phyloP scores from a whole-genome alignment of 352 stramenopile genomes.

The Phytophthora cajani region DNA sequence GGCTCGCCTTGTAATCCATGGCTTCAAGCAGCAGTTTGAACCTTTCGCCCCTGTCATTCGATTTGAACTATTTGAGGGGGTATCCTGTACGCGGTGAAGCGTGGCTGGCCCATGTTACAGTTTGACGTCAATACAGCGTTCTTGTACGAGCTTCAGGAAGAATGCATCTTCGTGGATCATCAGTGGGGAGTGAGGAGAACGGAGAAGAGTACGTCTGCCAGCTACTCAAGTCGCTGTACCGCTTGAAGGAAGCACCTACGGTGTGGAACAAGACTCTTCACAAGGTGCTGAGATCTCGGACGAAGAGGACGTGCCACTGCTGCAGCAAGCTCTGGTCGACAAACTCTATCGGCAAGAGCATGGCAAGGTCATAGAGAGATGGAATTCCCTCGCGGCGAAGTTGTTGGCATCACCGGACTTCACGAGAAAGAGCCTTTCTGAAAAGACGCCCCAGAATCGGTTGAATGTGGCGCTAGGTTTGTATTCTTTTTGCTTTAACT shows the following conservation, averaged over 20 bases:
- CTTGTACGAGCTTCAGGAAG: not conserved
- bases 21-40: not conserved
- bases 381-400: not conserved
- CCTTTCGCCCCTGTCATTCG: not conserved
- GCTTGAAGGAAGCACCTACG: not conserved
- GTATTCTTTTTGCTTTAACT: not conserved
- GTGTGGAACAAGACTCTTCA: conserved; percentile 24
- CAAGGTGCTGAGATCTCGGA: not conserved
- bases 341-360: not conserved
- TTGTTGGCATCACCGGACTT: not conserved
- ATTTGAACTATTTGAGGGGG: not conserved
- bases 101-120: not conserved
- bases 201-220: not conserved
- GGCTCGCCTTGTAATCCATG: not conserved
- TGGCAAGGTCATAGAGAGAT: not conserved
- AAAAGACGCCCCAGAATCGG: not conserved
- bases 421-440: not conserved
- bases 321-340: not conserved
- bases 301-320: not conserved
- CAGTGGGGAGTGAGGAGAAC: not conserved
- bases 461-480: not conserved
- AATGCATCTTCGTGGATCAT: not conserved
- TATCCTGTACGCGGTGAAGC: not conserved
- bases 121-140: not conserved
- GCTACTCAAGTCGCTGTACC: not conserved